phyloP scores from a whole-genome alignment of 2,329 filamentous ascomycete species.

The Claviceps paspali region DNA sequence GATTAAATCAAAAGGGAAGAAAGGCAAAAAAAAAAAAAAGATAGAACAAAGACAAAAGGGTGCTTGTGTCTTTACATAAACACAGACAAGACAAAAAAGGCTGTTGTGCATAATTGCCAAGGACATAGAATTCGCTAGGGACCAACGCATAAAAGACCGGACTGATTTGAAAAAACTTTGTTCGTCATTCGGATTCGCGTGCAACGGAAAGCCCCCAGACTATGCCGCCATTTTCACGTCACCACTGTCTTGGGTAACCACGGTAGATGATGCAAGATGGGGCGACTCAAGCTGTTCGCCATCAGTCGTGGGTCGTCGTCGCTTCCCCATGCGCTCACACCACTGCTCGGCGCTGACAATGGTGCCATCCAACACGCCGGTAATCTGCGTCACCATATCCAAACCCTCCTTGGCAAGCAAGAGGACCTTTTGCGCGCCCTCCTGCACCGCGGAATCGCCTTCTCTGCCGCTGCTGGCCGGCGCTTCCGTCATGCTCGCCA shows the following conservation, averaged over 20 bases:
- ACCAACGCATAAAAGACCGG: too few relatives aligned
- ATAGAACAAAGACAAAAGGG: not conserved
- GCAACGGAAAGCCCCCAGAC: too few relatives aligned
- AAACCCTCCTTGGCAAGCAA: slow-evolving; percentile 80
- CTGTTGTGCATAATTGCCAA: too few relatives aligned
- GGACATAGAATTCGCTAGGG: too few relatives aligned
- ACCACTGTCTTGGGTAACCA: not conserved
- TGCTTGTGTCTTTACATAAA: too few relatives aligned
- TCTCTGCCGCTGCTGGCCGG: slow-evolving; percentile 17
- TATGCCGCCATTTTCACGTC: slow-evolving; percentile 4
- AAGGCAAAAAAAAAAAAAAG: not conserved
- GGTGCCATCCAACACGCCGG: slow-evolving; percentile 73
- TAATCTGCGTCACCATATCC: slow-evolving; percentile 90
- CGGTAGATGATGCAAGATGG: not conserved
- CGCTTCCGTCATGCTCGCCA: slow-evolving; percentile 40
- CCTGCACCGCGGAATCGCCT: slow-evolving; percentile 23
- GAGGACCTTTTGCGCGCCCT: slow-evolving; percentile 61
- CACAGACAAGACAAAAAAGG: too few relatives aligned
- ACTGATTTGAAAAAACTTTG: too few relatives aligned
- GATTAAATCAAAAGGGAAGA: not conserved
- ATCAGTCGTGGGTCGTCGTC: slow-evolving; percentile 12
- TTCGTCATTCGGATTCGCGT: too few relatives aligned
- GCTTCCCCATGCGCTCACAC: slow-evolving; percentile 59
- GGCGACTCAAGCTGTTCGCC: slow-evolving; percentile 10
- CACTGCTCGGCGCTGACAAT: slow-evolving; percentile 83